A percentile compares a stretch with the other conserved stretches of the same genome.
These are phyloP conservation scores for Pholiota molesta DNA, from an alignment of 768 basidiomycete genomes.

Conservation along the genomic window DNA sequence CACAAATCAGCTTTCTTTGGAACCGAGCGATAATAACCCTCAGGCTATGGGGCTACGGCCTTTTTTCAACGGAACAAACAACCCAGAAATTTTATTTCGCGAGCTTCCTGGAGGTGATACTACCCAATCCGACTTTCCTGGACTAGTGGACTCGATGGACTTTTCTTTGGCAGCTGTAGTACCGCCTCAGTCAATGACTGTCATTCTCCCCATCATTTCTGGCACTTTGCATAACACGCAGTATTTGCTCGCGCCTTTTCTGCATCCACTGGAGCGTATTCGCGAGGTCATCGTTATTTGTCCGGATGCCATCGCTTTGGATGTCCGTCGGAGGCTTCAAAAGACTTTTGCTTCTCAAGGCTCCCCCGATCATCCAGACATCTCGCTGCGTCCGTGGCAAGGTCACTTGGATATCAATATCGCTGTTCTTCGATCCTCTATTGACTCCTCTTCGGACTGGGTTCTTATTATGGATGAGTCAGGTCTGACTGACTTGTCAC, in stretches of 20 bases:
- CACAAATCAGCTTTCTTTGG: constrained; percentile 5
- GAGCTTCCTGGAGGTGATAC: background rate
- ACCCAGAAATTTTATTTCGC: background rate
- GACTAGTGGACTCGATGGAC: background rate
- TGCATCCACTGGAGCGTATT: constrained; percentile 36
- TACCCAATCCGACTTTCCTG: background rate
- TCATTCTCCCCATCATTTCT: constrained; percentile 48
- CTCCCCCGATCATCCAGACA: constrained; percentile 38
- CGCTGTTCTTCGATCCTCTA: constrained; percentile 36
- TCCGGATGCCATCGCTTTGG: constrained; percentile 37
- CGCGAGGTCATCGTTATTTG: constrained; percentile 52
- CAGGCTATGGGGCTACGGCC: background rate
- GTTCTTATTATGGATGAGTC: constrained; percentile 53
- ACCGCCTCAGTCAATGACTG: constrained; percentile 42
- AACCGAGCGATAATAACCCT: background rate
- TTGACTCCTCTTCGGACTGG: constrained; percentile 48
- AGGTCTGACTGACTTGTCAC: constrained; percentile 40
- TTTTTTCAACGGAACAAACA: background rate
- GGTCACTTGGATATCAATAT: constrained; percentile 5
- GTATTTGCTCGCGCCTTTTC: constrained; percentile 39
- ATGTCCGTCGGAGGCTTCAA: constrained; percentile 40
- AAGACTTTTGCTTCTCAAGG: constrained; percentile 29
- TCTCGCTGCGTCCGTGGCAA: constrained; percentile 37
- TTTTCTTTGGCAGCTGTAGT: constrained; percentile 8
- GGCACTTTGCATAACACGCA: constrained; percentile 36